Evolutionary conservation across 2,329 filamentous ascomycete species (phyloP).

Genomic region (Chrysoporthe austroafricana): DNA sequence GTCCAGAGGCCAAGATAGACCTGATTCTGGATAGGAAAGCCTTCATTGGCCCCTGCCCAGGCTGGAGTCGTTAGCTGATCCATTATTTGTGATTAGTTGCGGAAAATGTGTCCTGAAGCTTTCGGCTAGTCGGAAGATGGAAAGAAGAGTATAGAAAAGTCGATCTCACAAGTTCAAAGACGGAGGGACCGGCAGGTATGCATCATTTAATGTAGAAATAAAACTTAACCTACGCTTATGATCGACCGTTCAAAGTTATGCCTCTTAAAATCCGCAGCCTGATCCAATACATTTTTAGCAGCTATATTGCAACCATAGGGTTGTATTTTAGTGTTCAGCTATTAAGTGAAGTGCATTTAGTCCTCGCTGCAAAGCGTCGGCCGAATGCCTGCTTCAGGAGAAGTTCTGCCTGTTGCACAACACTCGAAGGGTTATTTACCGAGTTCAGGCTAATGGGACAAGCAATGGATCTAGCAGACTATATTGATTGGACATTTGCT

Average conservation of each 20-base stretch:
- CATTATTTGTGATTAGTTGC: not conserved
- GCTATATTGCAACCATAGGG: not conserved
- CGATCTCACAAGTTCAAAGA: not conserved
- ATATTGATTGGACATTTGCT: not conserved
- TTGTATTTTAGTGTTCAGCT: not conserved
- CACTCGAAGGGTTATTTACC: too few relatives aligned
- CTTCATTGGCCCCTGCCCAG: not conserved
- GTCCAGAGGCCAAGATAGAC: constrained; percentile 39
- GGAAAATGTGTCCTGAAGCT: too few relatives aligned
- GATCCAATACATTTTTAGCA: not conserved
- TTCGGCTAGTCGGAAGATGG: not conserved
- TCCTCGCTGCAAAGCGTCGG: not conserved
- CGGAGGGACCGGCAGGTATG: not conserved
- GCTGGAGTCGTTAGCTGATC: constrained; percentile 1
- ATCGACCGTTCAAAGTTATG: not conserved
- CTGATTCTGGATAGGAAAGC: not conserved
- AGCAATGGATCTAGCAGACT: not conserved
- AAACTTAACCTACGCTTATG: not conserved
- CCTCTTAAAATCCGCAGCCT: not conserved
- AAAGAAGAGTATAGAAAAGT: not conserved
- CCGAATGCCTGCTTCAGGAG: not conserved
- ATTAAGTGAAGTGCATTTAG: not conserved
- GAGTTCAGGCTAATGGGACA: too few relatives aligned
- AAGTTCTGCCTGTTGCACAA: not conserved
- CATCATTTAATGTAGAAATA: not conserved